Evolutionary conservation across 2,329 filamentous ascomycete species (phyloP).

Genomic region (Fusarium liriodendri): DNA sequence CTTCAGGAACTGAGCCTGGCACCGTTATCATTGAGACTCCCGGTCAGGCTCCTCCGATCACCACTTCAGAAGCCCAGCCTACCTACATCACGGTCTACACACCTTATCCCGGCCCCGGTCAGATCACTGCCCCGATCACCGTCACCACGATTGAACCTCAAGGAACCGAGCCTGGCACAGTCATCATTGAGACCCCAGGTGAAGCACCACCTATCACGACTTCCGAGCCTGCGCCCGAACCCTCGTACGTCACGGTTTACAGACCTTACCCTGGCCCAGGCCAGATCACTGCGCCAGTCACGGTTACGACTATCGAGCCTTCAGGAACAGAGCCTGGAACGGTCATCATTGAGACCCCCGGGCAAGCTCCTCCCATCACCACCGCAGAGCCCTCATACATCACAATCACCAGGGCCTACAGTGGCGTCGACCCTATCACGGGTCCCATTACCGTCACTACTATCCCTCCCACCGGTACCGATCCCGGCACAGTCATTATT

Average conservation of each 20-base stretch:
- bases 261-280: neutral
- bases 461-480: neutral
- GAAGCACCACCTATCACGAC: neutral
- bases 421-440: neutral
- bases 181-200: conserved; percentile 6
- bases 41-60: neutral
- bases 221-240: neutral
- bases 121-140: neutral
- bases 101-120: neutral
- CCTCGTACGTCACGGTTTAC: neutral
- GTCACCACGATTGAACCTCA: neutral
- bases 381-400: neutral
- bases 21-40: conserved; percentile 29
- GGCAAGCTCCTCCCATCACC: neutral
- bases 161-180: neutral
- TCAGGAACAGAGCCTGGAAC: neutral
- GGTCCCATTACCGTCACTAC: conserved; percentile 1
- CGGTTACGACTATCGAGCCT: neutral
- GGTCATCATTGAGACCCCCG: conserved; percentile 6
- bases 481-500: conserved; percentile 1
- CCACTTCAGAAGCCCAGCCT: neutral
- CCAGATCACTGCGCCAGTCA: neutral
- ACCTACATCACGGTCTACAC: neutral
- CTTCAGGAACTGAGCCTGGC: conserved; percentile 14
- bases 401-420: neutral